These are phyloP conservation scores for Penicillium salamii DNA, from an alignment of 495 filamentous ascomycete species.

Conservation along the genomic window DNA sequence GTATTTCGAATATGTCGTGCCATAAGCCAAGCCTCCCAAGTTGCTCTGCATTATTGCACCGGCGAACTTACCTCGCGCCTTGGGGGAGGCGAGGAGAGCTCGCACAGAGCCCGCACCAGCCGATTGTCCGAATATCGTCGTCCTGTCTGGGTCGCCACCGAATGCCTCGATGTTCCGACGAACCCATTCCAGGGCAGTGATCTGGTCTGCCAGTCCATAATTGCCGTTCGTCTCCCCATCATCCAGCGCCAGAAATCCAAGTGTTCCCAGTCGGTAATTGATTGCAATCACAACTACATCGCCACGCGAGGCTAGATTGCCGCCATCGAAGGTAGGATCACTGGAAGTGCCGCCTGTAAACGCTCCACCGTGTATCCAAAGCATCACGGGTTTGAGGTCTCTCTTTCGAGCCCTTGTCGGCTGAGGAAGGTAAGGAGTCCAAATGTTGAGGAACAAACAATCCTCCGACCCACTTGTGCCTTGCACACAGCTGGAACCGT, in stretches of 20 bases:
- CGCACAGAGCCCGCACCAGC: slow-evolving; percentile 47
- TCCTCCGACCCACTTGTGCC: slow-evolving; percentile 23
- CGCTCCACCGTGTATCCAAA: slow-evolving; percentile 49
- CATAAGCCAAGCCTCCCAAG: slow-evolving; percentile 46
- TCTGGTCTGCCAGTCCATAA: slow-evolving; percentile 38
- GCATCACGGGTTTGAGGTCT: slow-evolving; percentile 39
- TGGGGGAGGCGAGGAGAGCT: slow-evolving; percentile 24
- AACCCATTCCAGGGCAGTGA: slow-evolving; percentile 35
- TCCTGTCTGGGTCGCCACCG: slow-evolving; percentile 49
- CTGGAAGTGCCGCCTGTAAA: slow-evolving; percentile 39
- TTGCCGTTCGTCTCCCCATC: slow-evolving; percentile 29
- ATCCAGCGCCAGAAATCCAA: slow-evolving; percentile 34
- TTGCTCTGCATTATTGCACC: slow-evolving; percentile 44
- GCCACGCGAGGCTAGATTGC: slow-evolving; percentile 37
- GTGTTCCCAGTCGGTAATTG: slow-evolving; percentile 39
- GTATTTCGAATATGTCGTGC: slow-evolving; percentile 48
- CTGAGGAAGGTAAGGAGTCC: slow-evolving; percentile 46
- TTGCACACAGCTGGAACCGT: slow-evolving; percentile 17
- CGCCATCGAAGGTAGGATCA: slow-evolving; percentile 39
- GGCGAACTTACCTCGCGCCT: slow-evolving; percentile 38
- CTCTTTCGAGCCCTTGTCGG: slow-evolving; percentile 12
- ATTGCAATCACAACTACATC: slow-evolving; percentile 47
- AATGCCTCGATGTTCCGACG: slow-evolving; percentile 33
- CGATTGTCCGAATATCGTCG: slow-evolving; percentile 55
- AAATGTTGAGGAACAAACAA: slow-evolving; percentile 44